Evolutionary conservation across 768 basidiomycete genomes (phyloP).

Genomic region (Tricholoma saponaceum): DNA sequence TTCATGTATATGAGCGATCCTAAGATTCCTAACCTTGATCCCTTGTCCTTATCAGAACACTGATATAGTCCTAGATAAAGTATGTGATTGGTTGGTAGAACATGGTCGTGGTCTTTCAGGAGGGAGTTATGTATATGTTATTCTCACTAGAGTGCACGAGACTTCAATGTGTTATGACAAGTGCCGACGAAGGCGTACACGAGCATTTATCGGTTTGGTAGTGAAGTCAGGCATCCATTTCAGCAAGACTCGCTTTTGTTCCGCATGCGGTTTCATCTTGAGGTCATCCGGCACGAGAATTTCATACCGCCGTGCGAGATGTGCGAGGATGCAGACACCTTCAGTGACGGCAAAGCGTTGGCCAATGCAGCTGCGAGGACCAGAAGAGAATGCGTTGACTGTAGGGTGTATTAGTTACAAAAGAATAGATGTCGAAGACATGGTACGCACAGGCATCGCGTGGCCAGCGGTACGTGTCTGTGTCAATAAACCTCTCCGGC

Average conservation of each 20-base stretch:
- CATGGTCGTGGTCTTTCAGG: too few species aligned
- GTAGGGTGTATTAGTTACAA: not conserved
- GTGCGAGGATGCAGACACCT: constrained; percentile 38
- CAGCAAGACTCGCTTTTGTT: constrained; percentile 29
- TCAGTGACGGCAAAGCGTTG: constrained; percentile 44
- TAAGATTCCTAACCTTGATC: too few species aligned
- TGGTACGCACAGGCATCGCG: constrained; percentile 40
- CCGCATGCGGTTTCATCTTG: constrained; percentile 18
- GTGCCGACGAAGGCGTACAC: constrained; percentile 13
- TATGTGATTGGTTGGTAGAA: too few species aligned
- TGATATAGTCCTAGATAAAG: too few species aligned
- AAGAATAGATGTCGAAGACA: not conserved
- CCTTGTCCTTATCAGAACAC: too few species aligned
- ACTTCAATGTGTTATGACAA: not conserved
- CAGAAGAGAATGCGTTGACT: constrained; percentile 43
- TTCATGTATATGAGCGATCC: too few species aligned
- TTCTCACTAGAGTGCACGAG: not conserved
- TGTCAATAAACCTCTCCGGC: constrained; percentile 49
- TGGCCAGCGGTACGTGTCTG: constrained; percentile 45
- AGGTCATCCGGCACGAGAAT: constrained; percentile 36
- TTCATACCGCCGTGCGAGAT: constrained; percentile 36
- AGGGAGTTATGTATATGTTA: too few species aligned
- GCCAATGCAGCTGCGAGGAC: constrained; percentile 45
- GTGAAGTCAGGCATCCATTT: constrained; percentile 35
- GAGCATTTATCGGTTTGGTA: constrained; percentile 28